phyloP scores from a whole-genome alignment of 2,329 filamentous ascomycete genomes.

The Xylariaceae sp. region DNA sequence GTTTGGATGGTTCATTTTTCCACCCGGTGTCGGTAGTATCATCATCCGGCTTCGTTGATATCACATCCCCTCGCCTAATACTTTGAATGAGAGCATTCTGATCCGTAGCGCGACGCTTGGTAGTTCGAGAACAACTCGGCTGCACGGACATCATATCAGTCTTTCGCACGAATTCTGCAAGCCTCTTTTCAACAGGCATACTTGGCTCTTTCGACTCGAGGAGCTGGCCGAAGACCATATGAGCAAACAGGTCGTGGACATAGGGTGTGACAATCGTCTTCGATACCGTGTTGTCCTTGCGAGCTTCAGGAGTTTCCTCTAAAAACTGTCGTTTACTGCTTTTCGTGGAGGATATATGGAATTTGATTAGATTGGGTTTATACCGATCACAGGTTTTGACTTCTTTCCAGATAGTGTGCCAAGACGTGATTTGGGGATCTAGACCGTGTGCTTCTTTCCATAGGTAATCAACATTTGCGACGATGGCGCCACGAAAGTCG shows the following conservation, averaged over 20 bases:
- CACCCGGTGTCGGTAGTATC: constrained; percentile 59
- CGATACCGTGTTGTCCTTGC: constrained; percentile 16
- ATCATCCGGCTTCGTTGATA: constrained; percentile 53
- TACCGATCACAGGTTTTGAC: constrained; percentile 47
- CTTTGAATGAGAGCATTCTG: constrained; percentile 32
- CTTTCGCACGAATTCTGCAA: constrained; percentile 35
- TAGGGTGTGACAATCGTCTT: constrained; percentile 74
- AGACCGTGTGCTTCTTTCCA: constrained; percentile 66
- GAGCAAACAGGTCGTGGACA: constrained; percentile 66
- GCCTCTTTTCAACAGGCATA: constrained; percentile 36
- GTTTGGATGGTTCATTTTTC: constrained; percentile 55
- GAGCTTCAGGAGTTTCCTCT: neutral
- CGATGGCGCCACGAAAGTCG: constrained; percentile 69
- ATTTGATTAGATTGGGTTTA: constrained; percentile 31
- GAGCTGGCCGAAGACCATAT: constrained; percentile 63
- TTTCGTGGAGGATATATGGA: constrained; percentile 22
- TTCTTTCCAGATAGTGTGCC: constrained; percentile 62
- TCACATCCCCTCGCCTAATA: constrained; percentile 54
- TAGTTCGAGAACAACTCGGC: constrained; percentile 1
- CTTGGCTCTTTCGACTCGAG: constrained; percentile 49
- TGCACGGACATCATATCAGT: constrained; percentile 13
- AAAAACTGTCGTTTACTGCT: neutral
- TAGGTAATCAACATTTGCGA: constrained; percentile 67
- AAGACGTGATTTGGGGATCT: constrained; percentile 33
- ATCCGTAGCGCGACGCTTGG: constrained; percentile 13